Evolutionary conservation across 441 rosid genomes (phyloP), one percentile per base, ranked within the genome.

Genomic region (Croton laevigatus): DNA sequence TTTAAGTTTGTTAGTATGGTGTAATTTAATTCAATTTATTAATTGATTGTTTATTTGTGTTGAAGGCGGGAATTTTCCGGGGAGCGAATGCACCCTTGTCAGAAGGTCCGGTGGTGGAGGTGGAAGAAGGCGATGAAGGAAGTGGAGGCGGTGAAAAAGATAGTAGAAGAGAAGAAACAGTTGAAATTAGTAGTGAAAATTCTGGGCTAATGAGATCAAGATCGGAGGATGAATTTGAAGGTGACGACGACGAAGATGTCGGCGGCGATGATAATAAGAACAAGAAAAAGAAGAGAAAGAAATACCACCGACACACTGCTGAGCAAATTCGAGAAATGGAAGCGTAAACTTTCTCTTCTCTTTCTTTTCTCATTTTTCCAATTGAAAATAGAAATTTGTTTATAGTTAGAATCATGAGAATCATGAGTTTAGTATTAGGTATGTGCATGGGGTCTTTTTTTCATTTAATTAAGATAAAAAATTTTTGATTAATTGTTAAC

Each of bases 301-400:
- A 89, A 81, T 95, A 95, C 44, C 99, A 95, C 69, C 89, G 99
- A 55, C 99, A 95, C 73, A 95, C 98, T 3, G 83, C 93, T 13
- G 97, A 91, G 34, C 99, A 95, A 80, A 95, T 95, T 69, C 77
- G 89, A 78, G 98, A 92, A 80, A 95, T 95, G 99, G 99, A 92
- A 86, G 83, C 93, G 99, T 94, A 81, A 13, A 90, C 79, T 14
- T 20, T 51, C 36, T 59, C 52, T 40, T 9, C 3, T 0, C 44
- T 9, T 40, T 9, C 3, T 0, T 53, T 9, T 45, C 27, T 70
- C 59, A n/a, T 5, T 51, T 51, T 23, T 44, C 53, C 37, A 19
- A 3, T 32, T n/a, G n/a, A n/a, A n/a, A n/a, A 27, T 27, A 27
- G 32, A 3, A 10, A 55, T 53, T 20, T 20, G 3, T 53, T 8